Conservation (phyloP, 352 stramenopile genomes). For the Pythium dissotocum region DNA sequence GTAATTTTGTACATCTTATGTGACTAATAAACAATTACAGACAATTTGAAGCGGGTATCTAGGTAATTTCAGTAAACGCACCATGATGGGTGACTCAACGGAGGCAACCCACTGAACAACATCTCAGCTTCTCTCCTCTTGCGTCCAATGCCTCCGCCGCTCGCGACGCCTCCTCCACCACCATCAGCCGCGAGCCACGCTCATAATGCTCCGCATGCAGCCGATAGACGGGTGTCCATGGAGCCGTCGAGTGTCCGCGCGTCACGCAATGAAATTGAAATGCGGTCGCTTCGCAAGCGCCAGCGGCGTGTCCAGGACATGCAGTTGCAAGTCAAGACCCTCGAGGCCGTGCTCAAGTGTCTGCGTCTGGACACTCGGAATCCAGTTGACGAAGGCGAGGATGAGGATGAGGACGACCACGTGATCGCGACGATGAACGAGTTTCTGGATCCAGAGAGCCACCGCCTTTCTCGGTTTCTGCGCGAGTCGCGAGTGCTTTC, state of each 20-base stretch:
- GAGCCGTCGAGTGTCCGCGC: background rate
- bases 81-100: no score
- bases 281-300: constrained; percentile 4
- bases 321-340: background rate
- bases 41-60: no score
- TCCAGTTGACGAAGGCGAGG: background rate
- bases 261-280: constrained; percentile 7
- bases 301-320: constrained; percentile 6
- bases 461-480: background rate
- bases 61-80: no score
- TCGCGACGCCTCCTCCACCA: no score
- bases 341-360: constrained; percentile 5
- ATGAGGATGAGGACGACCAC: background rate
- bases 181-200: no score
- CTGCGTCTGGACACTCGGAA: background rate
- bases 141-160: no score
- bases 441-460: constrained; percentile 5
- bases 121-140: no score
- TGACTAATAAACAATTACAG: no score
- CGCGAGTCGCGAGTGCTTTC: background rate
- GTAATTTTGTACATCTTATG: no score
- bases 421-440: background rate
- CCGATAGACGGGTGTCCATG: no score
- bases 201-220: no score
- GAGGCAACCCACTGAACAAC: no score